phyloP scores from a whole-genome alignment of 2,329 filamentous ascomycete species.

The Tolypocladium pustulatum region DNA sequence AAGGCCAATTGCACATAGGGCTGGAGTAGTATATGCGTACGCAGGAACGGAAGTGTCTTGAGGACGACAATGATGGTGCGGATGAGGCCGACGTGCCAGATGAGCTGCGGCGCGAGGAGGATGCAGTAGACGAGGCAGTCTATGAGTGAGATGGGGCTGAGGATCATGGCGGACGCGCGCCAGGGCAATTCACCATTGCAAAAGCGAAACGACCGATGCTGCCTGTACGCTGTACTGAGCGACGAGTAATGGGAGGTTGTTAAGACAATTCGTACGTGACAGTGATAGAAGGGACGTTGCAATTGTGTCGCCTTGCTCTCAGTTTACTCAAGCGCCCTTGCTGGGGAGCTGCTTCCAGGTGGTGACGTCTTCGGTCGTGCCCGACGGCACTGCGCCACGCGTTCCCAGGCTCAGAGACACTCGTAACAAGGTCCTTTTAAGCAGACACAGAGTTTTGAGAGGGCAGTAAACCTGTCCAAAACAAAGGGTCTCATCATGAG shows the following conservation, averaged over 20 bases:
- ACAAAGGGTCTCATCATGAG: neutral
- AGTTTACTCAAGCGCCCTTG: neutral
- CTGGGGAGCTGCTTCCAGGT: neutral
- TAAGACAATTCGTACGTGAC: neutral
- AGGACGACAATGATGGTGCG: conserved; percentile 47
- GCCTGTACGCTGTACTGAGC: neutral
- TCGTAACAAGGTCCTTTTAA: neutral
- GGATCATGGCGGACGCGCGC: conserved; percentile 45
- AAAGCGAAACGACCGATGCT: neutral
- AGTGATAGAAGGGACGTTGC: neutral
- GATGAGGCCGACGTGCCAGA: conserved; percentile 55
- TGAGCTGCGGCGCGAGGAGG: conserved; percentile 60
- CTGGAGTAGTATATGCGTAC: conserved; percentile 30
- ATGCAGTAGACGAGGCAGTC: conserved; percentile 66
- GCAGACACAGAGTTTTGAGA: too few species aligned
- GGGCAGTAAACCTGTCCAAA: too few species aligned
- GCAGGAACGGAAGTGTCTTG: conserved; percentile 57
- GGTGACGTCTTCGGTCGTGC: neutral
- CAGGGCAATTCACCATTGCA: conserved; percentile 1
- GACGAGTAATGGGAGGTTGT: neutral
- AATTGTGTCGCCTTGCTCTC: neutral
- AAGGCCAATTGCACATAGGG: neutral
- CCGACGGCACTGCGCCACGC: neutral
- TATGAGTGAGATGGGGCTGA: conserved; percentile 62
- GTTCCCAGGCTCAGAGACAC: neutral